Evolutionary conservation across 352 stramenopile genomes (phyloP).

Genomic region (Pythium vanterpoolii): DNA sequence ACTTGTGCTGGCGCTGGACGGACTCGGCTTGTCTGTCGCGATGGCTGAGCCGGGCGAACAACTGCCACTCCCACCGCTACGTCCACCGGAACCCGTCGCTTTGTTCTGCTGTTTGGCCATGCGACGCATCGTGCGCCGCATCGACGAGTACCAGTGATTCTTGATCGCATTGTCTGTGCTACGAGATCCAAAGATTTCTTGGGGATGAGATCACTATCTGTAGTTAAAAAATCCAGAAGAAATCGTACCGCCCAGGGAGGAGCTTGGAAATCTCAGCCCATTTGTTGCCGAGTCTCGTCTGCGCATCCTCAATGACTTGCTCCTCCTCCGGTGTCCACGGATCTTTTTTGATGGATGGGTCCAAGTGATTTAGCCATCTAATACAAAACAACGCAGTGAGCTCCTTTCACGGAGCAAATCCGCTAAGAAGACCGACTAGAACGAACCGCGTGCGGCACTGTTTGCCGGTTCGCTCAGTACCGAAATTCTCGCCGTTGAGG

Average conservation of each 20-base stretch:
- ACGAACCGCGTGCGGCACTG: slow-evolving; percentile 71
- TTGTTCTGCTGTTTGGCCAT: slow-evolving; percentile 89
- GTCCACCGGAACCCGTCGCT: slow-evolving; percentile 33
- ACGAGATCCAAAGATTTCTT: not conserved
- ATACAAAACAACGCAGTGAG: not conserved
- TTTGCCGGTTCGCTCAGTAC: slow-evolving; percentile 81
- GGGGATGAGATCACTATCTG: not conserved
- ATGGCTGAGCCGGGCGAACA: not conserved
- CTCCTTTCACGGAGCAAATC: not conserved
- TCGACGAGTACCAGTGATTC: slow-evolving; percentile 91
- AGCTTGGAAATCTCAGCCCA: slow-evolving; percentile 98
- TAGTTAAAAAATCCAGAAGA: not conserved
- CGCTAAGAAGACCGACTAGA: not conserved
- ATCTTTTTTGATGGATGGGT: slow-evolving; percentile 86
- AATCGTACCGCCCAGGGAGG: slow-evolving; percentile 82
- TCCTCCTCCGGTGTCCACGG: slow-evolving; percentile 89
- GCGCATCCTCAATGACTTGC: slow-evolving; percentile 86
- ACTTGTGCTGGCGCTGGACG: not conserved
- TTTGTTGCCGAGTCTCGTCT: slow-evolving; percentile 93
- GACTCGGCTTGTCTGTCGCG: not conserved
- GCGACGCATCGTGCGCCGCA: slow-evolving; percentile 86
- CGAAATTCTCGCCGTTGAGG: slow-evolving; percentile 81
- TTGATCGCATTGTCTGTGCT: slow-evolving; percentile 89
- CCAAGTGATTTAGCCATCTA: slow-evolving; percentile 82
- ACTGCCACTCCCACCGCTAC: slow-evolving; percentile 23